Base-by-base conservation (phyloP, 108 stramenopile genomes). In the Skeletonema grethae region DNA sequence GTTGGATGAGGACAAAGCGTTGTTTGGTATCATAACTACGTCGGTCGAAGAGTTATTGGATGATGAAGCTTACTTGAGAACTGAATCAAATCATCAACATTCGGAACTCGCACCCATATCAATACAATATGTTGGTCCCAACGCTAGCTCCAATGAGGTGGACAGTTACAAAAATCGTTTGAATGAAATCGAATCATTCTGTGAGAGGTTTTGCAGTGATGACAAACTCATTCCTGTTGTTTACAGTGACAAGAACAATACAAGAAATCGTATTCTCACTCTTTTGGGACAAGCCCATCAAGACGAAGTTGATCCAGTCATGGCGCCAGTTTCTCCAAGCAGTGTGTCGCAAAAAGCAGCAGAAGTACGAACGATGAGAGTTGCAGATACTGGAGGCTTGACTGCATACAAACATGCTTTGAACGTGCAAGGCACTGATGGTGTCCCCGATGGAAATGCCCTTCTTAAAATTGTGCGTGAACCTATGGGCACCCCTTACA, bases 341-440 rank as follows among this genome's bases (percentile, higher is more conserved):
- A 32, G 31, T 12, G 12, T 64, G 64, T 5, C 39, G 57, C 7
- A 58, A 65, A 24, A 22, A 53, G 50, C 53, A 55, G 57, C 13
- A 63, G 11, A 24, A 63, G 41, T 32, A 39, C 62, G 24, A 9
- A 36, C 57, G n/a, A 25, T 46, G 64, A 20, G 50, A 53, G 20
- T 53, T 53, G 22, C 9, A 53, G 50, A 53, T 22, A 53, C 64
- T 9, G 64, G 63, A 4, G 57, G 63, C 8, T 20, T 57, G 7
- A 73, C 72, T 58, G 72, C 72, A 6, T 73, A 73, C 38, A 73
- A 73, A 59, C 48, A 58, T 73, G 72, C 72, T 5, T 24, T 65
- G 32, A 20, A 72, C 11, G 64, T 41, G 3, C 63, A 73, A 65
- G 72, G 65, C 15, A 20, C 56, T 24, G 55, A 56, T 34, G 72